Evolutionary conservation across 2,329 filamentous ascomycete genomes (phyloP).

Genomic region (Metarhizium guizhouense): DNA sequence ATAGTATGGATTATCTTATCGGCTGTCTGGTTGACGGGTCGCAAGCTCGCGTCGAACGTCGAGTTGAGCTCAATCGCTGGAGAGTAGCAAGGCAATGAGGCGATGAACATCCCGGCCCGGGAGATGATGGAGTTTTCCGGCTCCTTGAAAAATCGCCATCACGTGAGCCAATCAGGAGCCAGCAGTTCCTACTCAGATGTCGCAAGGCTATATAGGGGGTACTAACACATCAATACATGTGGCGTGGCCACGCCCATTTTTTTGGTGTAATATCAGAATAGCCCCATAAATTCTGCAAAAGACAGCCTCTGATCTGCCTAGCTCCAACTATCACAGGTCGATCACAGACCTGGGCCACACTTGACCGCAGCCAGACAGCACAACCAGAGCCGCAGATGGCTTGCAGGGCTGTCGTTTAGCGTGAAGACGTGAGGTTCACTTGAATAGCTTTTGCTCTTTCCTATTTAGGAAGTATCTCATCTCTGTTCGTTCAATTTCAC

Average conservation of each 20-base stretch:
- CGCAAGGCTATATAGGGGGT: no score
- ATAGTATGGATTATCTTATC: not conserved
- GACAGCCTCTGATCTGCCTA: not conserved
- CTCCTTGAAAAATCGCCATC: not conserved
- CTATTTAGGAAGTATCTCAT: no score
- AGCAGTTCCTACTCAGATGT: not conserved
- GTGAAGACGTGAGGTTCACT: no score
- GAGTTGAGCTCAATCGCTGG: not conserved
- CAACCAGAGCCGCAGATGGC: not conserved
- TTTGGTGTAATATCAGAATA: no score
- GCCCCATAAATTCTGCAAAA: not conserved
- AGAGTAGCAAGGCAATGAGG: not conserved
- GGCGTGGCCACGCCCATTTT: no score
- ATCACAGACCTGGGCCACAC: not conserved
- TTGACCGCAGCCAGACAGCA: not conserved
- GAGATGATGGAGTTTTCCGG: not conserved
- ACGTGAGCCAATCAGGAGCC: constrained; percentile 1
- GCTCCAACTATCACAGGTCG: not conserved
- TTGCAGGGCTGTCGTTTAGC: not conserved
- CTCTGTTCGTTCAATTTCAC: no score
- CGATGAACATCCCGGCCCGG: not conserved
- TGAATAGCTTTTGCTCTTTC: no score
- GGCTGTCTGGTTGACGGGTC: not conserved
- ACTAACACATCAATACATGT: no score
- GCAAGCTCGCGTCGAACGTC: not conserved